Conservation (phyloP, 768 basidiomycete species). For the Phaffia australis region DNA sequence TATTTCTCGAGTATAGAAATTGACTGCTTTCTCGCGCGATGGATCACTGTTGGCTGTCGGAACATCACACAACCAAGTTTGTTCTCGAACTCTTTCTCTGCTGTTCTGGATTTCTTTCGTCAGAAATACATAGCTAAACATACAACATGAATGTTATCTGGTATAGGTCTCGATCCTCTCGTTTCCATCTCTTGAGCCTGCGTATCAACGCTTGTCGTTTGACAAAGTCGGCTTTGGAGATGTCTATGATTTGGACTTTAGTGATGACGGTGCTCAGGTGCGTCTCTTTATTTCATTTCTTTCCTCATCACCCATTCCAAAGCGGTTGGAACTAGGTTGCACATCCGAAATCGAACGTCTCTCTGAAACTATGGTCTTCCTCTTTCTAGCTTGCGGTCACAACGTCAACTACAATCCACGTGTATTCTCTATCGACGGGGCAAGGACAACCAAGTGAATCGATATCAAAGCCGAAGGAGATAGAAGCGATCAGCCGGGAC, state of each 20-base stretch:
- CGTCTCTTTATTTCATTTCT: slow-evolving; percentile 18
- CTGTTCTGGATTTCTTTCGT: not conserved
- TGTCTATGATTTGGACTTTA: slow-evolving; percentile 78
- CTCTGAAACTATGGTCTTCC: not conserved
- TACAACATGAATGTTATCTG: slow-evolving; percentile 23
- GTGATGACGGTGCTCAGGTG: slow-evolving; percentile 47
- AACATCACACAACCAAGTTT: slow-evolving; percentile 59
- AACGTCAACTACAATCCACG: slow-evolving; percentile 29
- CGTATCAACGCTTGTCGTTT: slow-evolving; percentile 43
- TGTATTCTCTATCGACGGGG: slow-evolving; percentile 28
- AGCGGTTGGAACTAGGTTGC: not conserved
- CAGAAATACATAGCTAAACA: not conserved
- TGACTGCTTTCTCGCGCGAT: slow-evolving; percentile 68
- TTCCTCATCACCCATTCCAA: not conserved
- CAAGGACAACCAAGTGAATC: not conserved
- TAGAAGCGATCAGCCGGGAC: slow-evolving; percentile 17
- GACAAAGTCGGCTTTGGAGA: slow-evolving; percentile 50
- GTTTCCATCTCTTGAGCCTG: slow-evolving; percentile 48
- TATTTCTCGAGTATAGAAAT: slow-evolving; percentile 52
- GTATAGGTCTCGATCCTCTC: slow-evolving; percentile 54
- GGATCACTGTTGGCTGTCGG: slow-evolving; percentile 55
- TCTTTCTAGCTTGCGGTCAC: slow-evolving; percentile 33
- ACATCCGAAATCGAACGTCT: not conserved
- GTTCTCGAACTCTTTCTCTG: slow-evolving; percentile 30
- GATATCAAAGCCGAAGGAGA: slow-evolving; percentile 2